phyloP scores from a whole-genome alignment of 805 yeast genomes.

The Yarrowia sp. region DNA sequence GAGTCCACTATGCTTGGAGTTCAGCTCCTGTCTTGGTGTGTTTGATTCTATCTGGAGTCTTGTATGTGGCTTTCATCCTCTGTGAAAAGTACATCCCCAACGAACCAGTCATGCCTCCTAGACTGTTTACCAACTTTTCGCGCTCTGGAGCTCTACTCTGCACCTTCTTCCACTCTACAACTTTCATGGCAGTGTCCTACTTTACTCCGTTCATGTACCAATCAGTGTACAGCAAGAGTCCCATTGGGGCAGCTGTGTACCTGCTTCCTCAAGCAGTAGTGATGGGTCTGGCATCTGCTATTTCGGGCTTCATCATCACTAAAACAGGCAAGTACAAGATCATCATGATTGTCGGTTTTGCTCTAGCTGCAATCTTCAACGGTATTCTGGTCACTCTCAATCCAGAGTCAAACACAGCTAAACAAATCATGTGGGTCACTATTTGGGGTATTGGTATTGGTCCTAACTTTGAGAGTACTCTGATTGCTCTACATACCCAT shows the following conservation, averaged over 20 bases:
- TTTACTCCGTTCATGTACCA: conserved; percentile 53
- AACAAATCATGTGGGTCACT: conserved; percentile 48
- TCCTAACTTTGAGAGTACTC: conserved; percentile 47
- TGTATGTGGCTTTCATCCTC: conserved; percentile 46
- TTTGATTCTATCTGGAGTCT: conserved; percentile 46
- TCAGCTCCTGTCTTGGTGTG: conserved; percentile 50
- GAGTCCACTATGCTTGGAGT: conserved; percentile 50
- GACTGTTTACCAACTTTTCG: conserved; percentile 37
- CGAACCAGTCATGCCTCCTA: conserved; percentile 46
- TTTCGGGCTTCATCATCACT: conserved; percentile 48
- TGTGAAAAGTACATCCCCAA: conserved; percentile 43
- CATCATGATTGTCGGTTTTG: conserved; percentile 42
- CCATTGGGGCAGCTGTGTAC: conserved; percentile 45
- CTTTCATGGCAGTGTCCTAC: conserved; percentile 49
- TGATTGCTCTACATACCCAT: conserved; percentile 49
- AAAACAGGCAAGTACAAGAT: conserved; percentile 44
- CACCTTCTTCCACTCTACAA: conserved; percentile 48
- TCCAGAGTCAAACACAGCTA: conserved; percentile 41
- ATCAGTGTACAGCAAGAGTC: conserved; percentile 44
- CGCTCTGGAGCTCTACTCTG: conserved; percentile 18
- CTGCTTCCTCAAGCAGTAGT: conserved; percentile 47
- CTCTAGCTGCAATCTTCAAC: conserved; percentile 36
- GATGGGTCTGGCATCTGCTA: conserved; percentile 46
- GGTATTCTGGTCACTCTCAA: conserved; percentile 47
- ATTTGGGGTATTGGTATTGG: conserved; percentile 52